Base-by-base conservation (phyloP, 768 basidiomycete species). In the Amanita fuliginea region DNA sequence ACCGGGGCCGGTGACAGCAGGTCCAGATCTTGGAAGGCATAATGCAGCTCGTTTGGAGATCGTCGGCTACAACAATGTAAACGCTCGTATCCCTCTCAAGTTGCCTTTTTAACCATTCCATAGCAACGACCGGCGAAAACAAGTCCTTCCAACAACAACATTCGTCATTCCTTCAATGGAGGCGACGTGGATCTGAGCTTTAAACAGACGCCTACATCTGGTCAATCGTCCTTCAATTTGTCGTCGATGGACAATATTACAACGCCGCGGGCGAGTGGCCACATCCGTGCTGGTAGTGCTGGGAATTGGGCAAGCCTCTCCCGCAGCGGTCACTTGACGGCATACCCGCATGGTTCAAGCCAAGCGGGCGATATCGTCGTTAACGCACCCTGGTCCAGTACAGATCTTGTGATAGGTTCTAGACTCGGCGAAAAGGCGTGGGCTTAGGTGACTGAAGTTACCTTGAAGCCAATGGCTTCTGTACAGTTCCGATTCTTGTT, bases 21-120 rank as follows among this genome's bases (percentile, higher is more conserved):
- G 86, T 44, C 88, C 87, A 54, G 87, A 90, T 65, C 70, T 91
- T 39, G 87, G 88, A 57, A 73, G 88, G 57, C 83, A 87, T 59
- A 81, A 78, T 59, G 75, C 75, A 55, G 75, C 80, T 18, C 74
- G 86, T 36, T 62, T 80, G 56, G 86, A 85, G 60, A 87, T 86
- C 57, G 81, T 87, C 46, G 78, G 83, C 30, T 80, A 77, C 62
- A 77, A 74, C 54, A 80, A 81, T 69, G 86, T 86, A 61, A 50
- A 74, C 24, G 5, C 35, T 37, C 46, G 35, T 28, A 47, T 18
- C 35, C 57, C 34, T 46, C 32, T 33, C 37, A 22, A 39, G 6
- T 26, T 16, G 7, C 26, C 18, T 36, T 21, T 46, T 35, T 26
- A 21, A 37, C 21, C 28, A 21, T 51, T 42, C 18, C 44, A 21